phyloP scores from a whole-genome alignment of 1,284 basidiomycete species.

The Cystobasidiaceae sp. region DNA sequence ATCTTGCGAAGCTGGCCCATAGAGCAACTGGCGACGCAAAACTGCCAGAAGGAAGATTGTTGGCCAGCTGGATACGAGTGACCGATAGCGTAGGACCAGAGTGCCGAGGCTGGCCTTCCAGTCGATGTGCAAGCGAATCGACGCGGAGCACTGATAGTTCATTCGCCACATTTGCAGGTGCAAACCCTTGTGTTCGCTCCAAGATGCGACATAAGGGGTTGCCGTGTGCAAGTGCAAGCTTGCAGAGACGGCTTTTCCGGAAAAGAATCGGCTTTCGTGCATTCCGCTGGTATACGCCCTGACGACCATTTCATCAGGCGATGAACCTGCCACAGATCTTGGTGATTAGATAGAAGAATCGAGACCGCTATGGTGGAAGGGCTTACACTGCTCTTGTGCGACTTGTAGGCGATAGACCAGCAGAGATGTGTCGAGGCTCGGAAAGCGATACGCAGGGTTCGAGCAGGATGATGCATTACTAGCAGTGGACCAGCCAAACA shows the following conservation, averaged over 20 bases:
- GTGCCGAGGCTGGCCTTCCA: constrained; percentile 32
- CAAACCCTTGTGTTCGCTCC: constrained; percentile 12
- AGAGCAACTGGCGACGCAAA: constrained; percentile 32
- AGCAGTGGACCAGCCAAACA: too few relatives aligned
- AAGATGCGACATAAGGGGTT: constrained; percentile 36
- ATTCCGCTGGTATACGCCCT: constrained; percentile 31
- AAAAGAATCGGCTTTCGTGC: constrained; percentile 40
- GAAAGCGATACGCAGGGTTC: constrained; percentile 8
- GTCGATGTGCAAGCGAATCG: constrained; percentile 36
- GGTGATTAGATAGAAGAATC: too few relatives aligned
- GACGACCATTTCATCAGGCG: constrained; percentile 38
- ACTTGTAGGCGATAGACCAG: constrained; percentile 23
- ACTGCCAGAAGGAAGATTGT: constrained; percentile 35
- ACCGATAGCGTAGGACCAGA: constrained; percentile 37
- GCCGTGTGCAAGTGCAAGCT: constrained; percentile 39
- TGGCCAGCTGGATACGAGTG: constrained; percentile 39
- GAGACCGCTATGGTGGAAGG: neutral
- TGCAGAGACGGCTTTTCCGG: constrained; percentile 33
- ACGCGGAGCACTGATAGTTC: constrained; percentile 38
- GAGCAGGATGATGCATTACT: too few relatives aligned
- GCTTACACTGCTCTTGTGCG: neutral
- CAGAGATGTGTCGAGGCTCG: constrained; percentile 34
- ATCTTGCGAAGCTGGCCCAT: too few relatives aligned
- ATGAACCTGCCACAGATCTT: neutral
- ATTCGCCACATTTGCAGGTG: constrained; percentile 38